These are phyloP conservation scores for Arthrinium phaeospermum DNA, from an alignment of 2,329 filamentous ascomycete species.

Conservation along the genomic window DNA sequence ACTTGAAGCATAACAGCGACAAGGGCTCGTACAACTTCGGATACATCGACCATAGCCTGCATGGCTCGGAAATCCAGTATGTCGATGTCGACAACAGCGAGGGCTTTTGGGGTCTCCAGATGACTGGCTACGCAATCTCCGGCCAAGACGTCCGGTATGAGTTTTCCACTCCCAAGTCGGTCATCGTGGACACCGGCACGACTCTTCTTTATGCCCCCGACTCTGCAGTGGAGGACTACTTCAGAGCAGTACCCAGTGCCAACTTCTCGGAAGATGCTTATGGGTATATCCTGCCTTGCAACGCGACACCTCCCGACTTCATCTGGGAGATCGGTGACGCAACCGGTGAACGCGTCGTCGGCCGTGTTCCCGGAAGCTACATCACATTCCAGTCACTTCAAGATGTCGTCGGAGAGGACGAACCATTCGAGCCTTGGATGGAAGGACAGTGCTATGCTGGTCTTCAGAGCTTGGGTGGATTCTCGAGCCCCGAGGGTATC, in stretches of 20 bases:
- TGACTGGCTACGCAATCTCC: slow-evolving; percentile 43
- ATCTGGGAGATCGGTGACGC: slow-evolving; percentile 58
- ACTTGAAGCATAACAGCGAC: slow-evolving; percentile 53
- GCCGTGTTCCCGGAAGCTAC: slow-evolving; percentile 59
- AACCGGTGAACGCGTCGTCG: slow-evolving; percentile 47
- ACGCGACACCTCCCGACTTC: slow-evolving; percentile 60
- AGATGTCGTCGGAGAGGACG: slow-evolving; percentile 47
- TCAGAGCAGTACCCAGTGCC: slow-evolving; percentile 58
- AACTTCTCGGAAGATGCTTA: slow-evolving; percentile 51
- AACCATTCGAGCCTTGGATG: background rate
- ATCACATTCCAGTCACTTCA: slow-evolving; percentile 60
- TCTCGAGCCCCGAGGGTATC: slow-evolving; percentile 64
- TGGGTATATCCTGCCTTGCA: slow-evolving; percentile 64
- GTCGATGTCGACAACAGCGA: slow-evolving; percentile 57
- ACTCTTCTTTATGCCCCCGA: slow-evolving; percentile 67
- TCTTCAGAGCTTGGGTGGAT: slow-evolving; percentile 62
- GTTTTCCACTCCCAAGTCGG: slow-evolving; percentile 47
- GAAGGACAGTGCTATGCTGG: slow-evolving; percentile 70
- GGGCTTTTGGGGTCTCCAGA: slow-evolving; percentile 47
- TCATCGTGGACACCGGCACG: slow-evolving; percentile 73
- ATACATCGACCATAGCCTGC: slow-evolving; percentile 47
- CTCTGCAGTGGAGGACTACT: slow-evolving; percentile 65
- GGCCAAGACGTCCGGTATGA: slow-evolving; percentile 41
- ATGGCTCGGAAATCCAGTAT: slow-evolving; percentile 51
- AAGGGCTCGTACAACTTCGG: slow-evolving; percentile 58